phyloP scores from a whole-genome alignment of 495 filamentous ascomycete genomes.

The Oleoguttula mirabilis region DNA sequence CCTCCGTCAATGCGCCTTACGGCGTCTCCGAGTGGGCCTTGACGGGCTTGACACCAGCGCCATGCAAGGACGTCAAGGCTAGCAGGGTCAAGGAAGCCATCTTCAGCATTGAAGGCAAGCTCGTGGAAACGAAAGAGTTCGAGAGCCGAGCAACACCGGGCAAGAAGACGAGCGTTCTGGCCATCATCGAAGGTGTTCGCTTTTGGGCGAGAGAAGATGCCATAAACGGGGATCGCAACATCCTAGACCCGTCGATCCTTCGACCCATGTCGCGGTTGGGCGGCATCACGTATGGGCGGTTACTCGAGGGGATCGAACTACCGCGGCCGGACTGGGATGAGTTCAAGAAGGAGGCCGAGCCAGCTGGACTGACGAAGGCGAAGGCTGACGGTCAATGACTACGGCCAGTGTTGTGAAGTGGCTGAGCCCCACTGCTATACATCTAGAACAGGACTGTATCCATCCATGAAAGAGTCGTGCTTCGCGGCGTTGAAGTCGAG shows the following conservation, averaged over 20 bases:
- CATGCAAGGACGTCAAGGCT: slow-evolving; percentile 51
- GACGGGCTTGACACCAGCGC: slow-evolving; percentile 60
- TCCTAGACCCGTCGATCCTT: slow-evolving; percentile 56
- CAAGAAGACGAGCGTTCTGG: slow-evolving; percentile 59
- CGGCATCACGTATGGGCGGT: slow-evolving; percentile 69
- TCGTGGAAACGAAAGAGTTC: slow-evolving; percentile 64
- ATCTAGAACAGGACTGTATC: too few relatives aligned
- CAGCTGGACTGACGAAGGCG: slow-evolving; percentile 31
- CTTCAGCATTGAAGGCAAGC: slow-evolving; percentile 66
- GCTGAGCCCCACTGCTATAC: too few relatives aligned
- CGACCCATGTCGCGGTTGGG: slow-evolving; percentile 69
- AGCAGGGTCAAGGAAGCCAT: slow-evolving; percentile 73
- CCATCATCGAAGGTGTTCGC: slow-evolving; percentile 68
- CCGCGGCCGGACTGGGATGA: slow-evolving; percentile 56
- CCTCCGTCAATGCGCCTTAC: slow-evolving; percentile 64
- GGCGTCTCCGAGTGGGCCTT: slow-evolving; percentile 73
- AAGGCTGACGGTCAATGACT: slow-evolving; percentile 21
- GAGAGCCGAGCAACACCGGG: slow-evolving; percentile 55
- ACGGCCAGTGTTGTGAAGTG: not conserved
- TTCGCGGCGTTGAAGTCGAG: not conserved
- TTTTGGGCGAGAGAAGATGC: slow-evolving; percentile 91
- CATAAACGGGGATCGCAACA: slow-evolving; percentile 58
- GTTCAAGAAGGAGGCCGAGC: slow-evolving; percentile 34
- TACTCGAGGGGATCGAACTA: slow-evolving; percentile 63
- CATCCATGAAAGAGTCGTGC: slow-evolving; percentile 1